Evolutionary conservation across 495 filamentous ascomycete genomes (phyloP), one percentile per base, ranked within the genome.

Genomic region (Trichoderma erinaceum): DNA sequence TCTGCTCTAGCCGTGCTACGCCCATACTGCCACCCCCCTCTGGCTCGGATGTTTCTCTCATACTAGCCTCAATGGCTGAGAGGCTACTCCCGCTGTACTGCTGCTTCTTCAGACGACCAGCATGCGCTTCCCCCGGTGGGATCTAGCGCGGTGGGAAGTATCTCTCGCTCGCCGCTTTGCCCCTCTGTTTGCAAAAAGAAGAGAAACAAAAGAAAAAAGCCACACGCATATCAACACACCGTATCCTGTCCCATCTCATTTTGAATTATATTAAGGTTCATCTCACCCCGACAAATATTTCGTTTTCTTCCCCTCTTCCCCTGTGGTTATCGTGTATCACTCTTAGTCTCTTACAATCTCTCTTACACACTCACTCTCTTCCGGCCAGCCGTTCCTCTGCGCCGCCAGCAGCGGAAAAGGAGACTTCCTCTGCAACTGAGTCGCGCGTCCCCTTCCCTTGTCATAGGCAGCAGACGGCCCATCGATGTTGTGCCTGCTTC

Each of bases 211-310:
- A 48, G 44, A 52, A 23, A 21, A 21, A 32, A 32, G 56, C 56
- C 56, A 61, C 23, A 16, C 56, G 56, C 56, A 61, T 11, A 61
- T 23, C 29, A 10, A 61, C 56, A 61, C 56, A 32, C 56, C 56
- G 25, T 61, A 35, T 18, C 13, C 23, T 29, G n/a, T 61, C 56
- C 56, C 56, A 61, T 61, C 56, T 25, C 25, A 32, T 29, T 61
- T 32, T 29, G 56, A 61, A 27, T 61, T 61, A 61, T 61, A 61
- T 61, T 61, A 61, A 61, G 56, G 56, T 61, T 61, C 56, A 61
- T 32, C 56, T 61, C 56, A 61, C 56, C 56, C 56, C 56, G 56
- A 61, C 56, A 32, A 32, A 25, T 7, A 16, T 13, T 0, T 61
- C 3, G 16, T 18, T 35, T 61, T 4, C 27, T 52, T 23, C 21